Evolutionary conservation across 805 yeast species (phyloP).

Genomic region (Saccharomycopsis guyanensis): DNA sequence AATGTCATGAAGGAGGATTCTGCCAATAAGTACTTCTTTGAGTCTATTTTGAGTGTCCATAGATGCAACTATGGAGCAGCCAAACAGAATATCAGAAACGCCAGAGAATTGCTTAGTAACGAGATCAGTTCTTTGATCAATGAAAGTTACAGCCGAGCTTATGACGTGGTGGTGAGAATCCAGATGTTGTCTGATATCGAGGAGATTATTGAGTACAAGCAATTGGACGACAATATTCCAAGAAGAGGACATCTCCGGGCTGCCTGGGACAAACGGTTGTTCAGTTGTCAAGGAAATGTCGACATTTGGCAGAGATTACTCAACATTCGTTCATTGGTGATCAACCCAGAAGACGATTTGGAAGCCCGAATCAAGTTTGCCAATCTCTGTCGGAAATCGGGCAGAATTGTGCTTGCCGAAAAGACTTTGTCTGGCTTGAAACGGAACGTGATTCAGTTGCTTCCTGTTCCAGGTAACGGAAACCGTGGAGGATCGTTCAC

Average conservation of each 20-base stretch:
- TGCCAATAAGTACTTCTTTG: constrained; percentile 92
- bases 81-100: constrained; percentile 64
- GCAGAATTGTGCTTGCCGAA: constrained; percentile 86
- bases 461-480: constrained; percentile 13
- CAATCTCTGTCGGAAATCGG: constrained; percentile 88
- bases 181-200: constrained; percentile 97
- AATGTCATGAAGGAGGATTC: constrained; percentile 85
- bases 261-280: constrained; percentile 88
- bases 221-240: constrained; percentile 75
- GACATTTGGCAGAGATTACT: constrained; percentile 98
- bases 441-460: constrained; percentile 11
- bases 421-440: constrained; percentile 75
- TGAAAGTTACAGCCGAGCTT: constrained; percentile 94
- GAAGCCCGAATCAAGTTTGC: constrained; percentile 98
- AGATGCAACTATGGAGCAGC: constrained; percentile 82
- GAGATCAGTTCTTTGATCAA: constrained; percentile 92
- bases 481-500: constrained; percentile 61
- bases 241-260: constrained; percentile 70
- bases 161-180: constrained; percentile 91
- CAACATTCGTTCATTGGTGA: constrained; percentile 86
- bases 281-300: constrained; percentile 94
- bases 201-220: constrained; percentile 85
- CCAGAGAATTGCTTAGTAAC: constrained; percentile 83
- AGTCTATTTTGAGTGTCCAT: constrained; percentile 81
- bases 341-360: constrained; percentile 93